Base-by-base conservation (phyloP, 768 basidiomycete genomes). In the Boletus vermiculosoides region DNA sequence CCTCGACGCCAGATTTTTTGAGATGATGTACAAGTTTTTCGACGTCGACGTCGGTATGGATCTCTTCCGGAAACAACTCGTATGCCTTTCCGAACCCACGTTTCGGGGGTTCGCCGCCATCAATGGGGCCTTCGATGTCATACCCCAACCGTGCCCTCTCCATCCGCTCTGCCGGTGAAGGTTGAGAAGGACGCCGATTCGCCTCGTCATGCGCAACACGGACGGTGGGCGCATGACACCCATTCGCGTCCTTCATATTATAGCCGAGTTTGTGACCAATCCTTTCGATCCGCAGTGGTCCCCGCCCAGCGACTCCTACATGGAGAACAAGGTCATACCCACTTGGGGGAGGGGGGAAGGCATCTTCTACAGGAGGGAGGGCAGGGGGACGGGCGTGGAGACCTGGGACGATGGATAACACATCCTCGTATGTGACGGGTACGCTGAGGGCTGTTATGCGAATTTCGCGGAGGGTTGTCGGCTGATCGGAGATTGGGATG, bases 271-370 rank as follows among this genome's bases (percentile, higher is more conserved):
- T 87, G 67, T 89, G 87, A 0, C 81, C 80, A n/a, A 79, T 65
- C 59, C 81, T 77, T 67, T 89, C 87, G 77, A 89, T 78, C 22
- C 84, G 76, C 52, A 88, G 63, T 0, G 82, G 78, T 0, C 87
- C 87, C 13, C 84, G 77, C 16, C 83, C 82, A 6, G 85, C 86
- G 20, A 86, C 83, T 4, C 87, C 87, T 30, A 89, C 77, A 63
- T 89, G 87, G 62, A 88, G 81, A 52, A 88, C 80, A 63, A 89
- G 82, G 65, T 88, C 87, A 62, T 83, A 88, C 13, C 84, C 85
- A 50, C 72, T 73, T 20, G 70, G 67, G 23, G 77, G 77, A 25
- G 78, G 59, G 25, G 78, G 68, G 30, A 73, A 74, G 18, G 67
- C 71, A n/a, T 75, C 69, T 7, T 71, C 68, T 4, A 78, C 75